Conservation (phyloP, 2,329 filamentous ascomycete genomes). For the Aurifilum marmelostoma region DNA sequence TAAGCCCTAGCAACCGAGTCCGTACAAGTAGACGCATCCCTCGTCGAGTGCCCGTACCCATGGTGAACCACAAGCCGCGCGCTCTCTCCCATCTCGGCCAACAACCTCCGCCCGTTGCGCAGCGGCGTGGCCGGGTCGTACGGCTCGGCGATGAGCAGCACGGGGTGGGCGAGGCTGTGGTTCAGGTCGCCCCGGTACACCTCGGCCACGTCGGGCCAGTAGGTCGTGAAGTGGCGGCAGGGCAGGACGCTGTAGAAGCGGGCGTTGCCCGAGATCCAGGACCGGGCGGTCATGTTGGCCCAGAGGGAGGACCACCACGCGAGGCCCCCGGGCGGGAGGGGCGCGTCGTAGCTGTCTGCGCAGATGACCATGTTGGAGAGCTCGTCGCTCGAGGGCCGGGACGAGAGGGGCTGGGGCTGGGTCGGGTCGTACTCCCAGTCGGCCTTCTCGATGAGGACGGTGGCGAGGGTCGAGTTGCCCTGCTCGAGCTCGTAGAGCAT, state of each 20-base stretch:
- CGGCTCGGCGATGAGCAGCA: conserved; percentile 52
- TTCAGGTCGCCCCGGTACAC: conserved; percentile 52
- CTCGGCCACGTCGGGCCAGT: conserved; percentile 51
- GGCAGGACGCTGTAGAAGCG: conserved; percentile 49
- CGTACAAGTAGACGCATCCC: conserved; percentile 51
- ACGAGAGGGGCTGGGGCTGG: conserved; percentile 35
- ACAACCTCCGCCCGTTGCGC: conserved; percentile 49
- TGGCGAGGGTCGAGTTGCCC: conserved; percentile 49
- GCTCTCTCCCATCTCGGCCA: conserved; percentile 51
- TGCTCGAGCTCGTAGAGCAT: conserved; percentile 49
- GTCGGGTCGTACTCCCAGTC: conserved; percentile 49
- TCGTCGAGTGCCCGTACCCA: conserved; percentile 52
- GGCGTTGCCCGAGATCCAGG: conserved; percentile 52
- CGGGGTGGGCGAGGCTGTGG: conserved; percentile 46
- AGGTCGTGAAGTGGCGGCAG: conserved; percentile 49
- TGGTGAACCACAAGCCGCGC: conserved; percentile 53
- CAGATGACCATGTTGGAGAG: conserved; percentile 49
- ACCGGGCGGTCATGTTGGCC: conserved; percentile 49
- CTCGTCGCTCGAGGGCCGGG: conserved; percentile 43
- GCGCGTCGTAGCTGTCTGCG: conserved; percentile 38
- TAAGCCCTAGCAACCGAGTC: conserved; percentile 45
- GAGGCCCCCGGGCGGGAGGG: background rate
- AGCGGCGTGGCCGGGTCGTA: conserved; percentile 56
- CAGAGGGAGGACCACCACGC: conserved; percentile 50
- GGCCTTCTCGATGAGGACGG: conserved; percentile 42